Evolutionary conservation across 2,329 filamentous ascomycete species (phyloP), one percentile per base, ranked within the genome.

Genomic region (Phialocephala subalpina): DNA sequence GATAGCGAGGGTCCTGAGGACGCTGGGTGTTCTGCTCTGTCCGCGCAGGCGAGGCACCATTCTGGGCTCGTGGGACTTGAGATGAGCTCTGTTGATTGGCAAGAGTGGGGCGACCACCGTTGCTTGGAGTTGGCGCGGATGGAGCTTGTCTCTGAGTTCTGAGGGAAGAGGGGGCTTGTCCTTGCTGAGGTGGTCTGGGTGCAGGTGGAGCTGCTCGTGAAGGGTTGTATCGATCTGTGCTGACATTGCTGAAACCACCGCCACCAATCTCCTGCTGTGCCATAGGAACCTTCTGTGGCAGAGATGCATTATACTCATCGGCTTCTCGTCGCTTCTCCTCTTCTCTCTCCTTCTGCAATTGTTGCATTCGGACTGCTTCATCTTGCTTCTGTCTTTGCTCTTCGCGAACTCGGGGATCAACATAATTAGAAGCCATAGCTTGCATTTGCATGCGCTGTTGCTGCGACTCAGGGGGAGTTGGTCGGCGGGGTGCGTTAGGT

Each of bases 191-290:
- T 81, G 86, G 88, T 9, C 73, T 73, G 58, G 93, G 93, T 4
- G 92, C 91, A 3, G 91, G 87, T n/a, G 94, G 95, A 58, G 95
- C 91, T 45, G 92, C 91, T 75, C 95, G 87, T 61, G 89, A 90
- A 3, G 95, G 94, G 77, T 97, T 97, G 80, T 94, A 98, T 68
- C 93, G 88, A 73, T 90, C 87, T 22, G 82, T 78, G 12, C 64
- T 63, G 12, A 67, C 49, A 20, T 35, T 62, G 36, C 66, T 63
- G 62, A 80, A 81, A 82, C 82, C 78, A 65, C 83, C 83, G 68
- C 90, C 90, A 64, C 92, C 93, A 72, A 98, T 82, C 78, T 98
- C 96, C 79, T 97, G 94, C 78, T 98, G 93, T 36, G 94, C 94
- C 70, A 96, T 75, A 2, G 93, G 92, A 12, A 89, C 81, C 77